A percentile compares a stretch with the other conserved stretches of the same genome.
These are phyloP conservation scores for Penicillium cosmopolitanum DNA, from an alignment of 495 filamentous ascomycete species.

Conservation along the genomic window DNA sequence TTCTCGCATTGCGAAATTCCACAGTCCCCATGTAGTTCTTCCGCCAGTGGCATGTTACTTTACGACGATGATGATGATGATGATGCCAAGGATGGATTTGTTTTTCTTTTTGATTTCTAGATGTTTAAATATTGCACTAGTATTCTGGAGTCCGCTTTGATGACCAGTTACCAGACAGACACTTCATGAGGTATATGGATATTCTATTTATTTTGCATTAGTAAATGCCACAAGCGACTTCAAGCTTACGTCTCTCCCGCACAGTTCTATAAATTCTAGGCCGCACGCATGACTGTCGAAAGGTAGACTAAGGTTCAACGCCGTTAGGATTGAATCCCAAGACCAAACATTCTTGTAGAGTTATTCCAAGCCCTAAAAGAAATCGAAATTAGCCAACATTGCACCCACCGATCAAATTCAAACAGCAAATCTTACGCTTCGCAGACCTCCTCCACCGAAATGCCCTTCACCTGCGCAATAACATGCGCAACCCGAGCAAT, in stretches of 20 bases:
- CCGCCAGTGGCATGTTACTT: slow-evolving; percentile 1
- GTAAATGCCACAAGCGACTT: not conserved
- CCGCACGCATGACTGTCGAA: no score
- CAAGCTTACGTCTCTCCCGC: no score
- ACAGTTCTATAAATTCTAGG: no score
- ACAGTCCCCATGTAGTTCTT: not conserved
- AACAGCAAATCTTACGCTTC: slow-evolving; percentile 63
- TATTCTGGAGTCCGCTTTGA: not conserved
- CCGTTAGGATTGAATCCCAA: slow-evolving; percentile 51
- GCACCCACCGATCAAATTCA: not conserved
- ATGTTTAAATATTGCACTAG: not conserved
- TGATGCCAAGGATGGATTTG: not conserved
- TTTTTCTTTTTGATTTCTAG: not conserved
- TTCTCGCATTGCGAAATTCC: not conserved
- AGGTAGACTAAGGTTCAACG: no score
- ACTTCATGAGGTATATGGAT: not conserved
- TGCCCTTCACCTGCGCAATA: slow-evolving; percentile 81
- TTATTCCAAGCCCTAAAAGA: slow-evolving; percentile 72
- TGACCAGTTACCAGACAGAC: no score
- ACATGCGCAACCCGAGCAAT: slow-evolving; percentile 85
- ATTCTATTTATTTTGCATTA: not conserved
- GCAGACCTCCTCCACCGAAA: slow-evolving; percentile 77
- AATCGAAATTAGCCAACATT: slow-evolving; percentile 20
- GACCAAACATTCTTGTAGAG: slow-evolving; percentile 76
- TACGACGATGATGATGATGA: not conserved